Percentiles rank a stretch among this genome's conserved stretches.
phyloP scores from a whole-genome alignment of 768 basidiomycete species.

The Panellus pusillus region DNA sequence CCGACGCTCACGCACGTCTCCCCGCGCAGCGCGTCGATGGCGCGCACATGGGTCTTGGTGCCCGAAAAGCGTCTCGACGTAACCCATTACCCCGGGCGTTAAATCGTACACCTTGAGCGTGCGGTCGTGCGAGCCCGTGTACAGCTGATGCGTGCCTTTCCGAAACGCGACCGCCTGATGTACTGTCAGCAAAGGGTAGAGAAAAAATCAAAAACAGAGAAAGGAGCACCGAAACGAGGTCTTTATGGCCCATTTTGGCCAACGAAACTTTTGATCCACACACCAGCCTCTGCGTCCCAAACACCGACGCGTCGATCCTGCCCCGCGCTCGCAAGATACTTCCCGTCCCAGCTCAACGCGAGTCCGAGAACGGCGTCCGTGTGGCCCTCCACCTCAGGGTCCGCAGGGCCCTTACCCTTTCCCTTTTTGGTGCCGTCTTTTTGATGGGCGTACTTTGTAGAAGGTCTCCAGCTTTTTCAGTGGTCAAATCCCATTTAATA shows the following conservation, averaged over 20 bases:
- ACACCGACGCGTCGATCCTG: conserved; percentile 79
- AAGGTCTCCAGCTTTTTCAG: conserved; percentile 59
- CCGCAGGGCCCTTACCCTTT: conserved; percentile 55
- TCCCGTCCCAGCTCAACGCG: conserved; percentile 84
- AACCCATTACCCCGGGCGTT: conserved; percentile 73
- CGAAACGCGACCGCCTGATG: conserved; percentile 70
- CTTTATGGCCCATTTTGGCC: conserved; percentile 72
- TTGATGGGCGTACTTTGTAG: conserved; percentile 54
- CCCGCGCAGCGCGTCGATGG: conserved; percentile 76
- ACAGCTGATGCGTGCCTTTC: conserved; percentile 72
- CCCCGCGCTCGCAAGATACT: conserved; percentile 83
- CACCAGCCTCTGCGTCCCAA: conserved; percentile 77
- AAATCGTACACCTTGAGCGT: conserved; percentile 87
- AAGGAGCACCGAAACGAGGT: conserved; percentile 36
- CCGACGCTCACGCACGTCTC: conserved; percentile 89
- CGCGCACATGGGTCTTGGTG: conserved; percentile 88
- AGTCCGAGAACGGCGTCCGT: conserved; percentile 83
- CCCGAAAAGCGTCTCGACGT: conserved; percentile 95
- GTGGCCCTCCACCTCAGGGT: conserved; percentile 65
- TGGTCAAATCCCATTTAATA: conserved; percentile 76
- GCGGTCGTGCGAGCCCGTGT: conserved; percentile 80
- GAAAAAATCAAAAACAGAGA: background rate
- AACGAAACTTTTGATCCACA: conserved; percentile 80
- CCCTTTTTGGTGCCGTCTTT: conserved; percentile 44
- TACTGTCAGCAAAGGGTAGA: conserved; percentile 1